Evolutionary conservation across 2,329 filamentous ascomycete species (phyloP).

Genomic region (Stachybotrys chartarum): DNA sequence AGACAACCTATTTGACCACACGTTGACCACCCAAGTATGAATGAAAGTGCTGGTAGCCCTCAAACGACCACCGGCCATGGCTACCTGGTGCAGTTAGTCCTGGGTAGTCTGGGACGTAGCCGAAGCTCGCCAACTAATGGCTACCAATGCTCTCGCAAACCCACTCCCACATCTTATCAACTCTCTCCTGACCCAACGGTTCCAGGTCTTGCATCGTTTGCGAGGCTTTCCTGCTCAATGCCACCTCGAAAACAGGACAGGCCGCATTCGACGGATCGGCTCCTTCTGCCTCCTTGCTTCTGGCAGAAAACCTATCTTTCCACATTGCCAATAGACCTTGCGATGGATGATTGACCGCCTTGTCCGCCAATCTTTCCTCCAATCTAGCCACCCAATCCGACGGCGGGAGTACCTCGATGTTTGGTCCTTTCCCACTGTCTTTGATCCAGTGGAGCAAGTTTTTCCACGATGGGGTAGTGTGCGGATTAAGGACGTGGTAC

Average conservation of each 20-base stretch:
- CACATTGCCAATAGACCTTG: constrained; percentile 14
- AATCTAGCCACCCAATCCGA: constrained; percentile 10
- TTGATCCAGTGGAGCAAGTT: constrained; percentile 13
- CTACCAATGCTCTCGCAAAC: constrained; percentile 1
- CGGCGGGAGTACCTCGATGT: constrained; percentile 5
- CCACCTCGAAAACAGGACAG: constrained; percentile 6
- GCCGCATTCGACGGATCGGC: background rate
- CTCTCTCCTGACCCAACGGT: constrained; percentile 7
- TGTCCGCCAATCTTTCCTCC: constrained; percentile 3
- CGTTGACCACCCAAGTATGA: no score
- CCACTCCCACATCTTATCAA: constrained; percentile 15
- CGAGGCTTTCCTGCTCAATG: constrained; percentile 4
- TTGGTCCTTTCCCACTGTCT: background rate
- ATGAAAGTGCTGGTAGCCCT: no score
- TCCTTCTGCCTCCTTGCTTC: background rate
- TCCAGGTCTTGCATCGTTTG: constrained; percentile 4
- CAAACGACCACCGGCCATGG: no score
- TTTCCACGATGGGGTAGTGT: constrained; percentile 9
- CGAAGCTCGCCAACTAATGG: background rate
- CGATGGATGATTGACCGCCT: constrained; percentile 7
- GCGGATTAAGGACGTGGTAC: constrained; percentile 15
- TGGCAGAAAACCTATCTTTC: constrained; percentile 6
- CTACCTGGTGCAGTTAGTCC: no score
- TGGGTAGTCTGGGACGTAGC: no score
- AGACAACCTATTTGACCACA: no score